A percentile compares a stretch with the other conserved stretches of the same genome.
These are phyloP conservation scores for Linanthus parryae DNA, from an alignment of 148 eudicot species.

Conservation along the genomic window DNA sequence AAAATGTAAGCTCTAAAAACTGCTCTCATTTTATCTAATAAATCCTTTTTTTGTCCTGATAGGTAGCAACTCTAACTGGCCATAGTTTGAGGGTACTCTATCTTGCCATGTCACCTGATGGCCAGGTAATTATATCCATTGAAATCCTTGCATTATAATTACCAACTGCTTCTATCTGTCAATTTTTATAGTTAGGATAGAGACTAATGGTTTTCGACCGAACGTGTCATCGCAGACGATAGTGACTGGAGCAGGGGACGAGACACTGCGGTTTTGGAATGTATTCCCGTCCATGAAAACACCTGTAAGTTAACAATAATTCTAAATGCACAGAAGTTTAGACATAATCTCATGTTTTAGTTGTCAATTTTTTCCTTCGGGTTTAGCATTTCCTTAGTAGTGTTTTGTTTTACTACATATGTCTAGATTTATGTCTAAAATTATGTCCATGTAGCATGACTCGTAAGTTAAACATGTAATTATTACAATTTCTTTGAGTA, in stretches of 20 bases:
- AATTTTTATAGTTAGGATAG: neutral
- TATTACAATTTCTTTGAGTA: no score
- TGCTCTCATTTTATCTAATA: neutral
- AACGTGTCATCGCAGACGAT: conserved; percentile 50
- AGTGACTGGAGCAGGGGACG: conserved; percentile 98
- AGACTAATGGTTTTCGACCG: neutral
- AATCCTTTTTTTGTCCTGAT: conserved; percentile 1
- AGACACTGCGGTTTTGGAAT: conserved; percentile 92
- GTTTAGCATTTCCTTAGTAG: no score
- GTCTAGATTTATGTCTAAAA: neutral
- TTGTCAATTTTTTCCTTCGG: no score
- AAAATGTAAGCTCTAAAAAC: neutral
- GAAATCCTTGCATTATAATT: neutral
- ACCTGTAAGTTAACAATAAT: conserved; percentile 56
- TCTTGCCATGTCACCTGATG: conserved; percentile 93
- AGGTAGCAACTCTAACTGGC: conserved; percentile 97
- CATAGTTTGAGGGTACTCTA: conserved; percentile 91
- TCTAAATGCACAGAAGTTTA: no score
- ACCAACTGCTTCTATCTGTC: no score
- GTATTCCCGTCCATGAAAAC: conserved; percentile 88
- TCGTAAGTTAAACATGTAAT: no score
- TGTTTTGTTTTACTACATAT: neutral
- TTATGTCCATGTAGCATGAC: no score
- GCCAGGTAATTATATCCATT: conserved; percentile 75
- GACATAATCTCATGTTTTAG: no score